Percentiles rank a stretch among this genome's conserved stretches.
These are phyloP conservation scores for Trifolium dubium DNA, from an alignment of 306 rosid genomes.

Conservation along the genomic window DNA sequence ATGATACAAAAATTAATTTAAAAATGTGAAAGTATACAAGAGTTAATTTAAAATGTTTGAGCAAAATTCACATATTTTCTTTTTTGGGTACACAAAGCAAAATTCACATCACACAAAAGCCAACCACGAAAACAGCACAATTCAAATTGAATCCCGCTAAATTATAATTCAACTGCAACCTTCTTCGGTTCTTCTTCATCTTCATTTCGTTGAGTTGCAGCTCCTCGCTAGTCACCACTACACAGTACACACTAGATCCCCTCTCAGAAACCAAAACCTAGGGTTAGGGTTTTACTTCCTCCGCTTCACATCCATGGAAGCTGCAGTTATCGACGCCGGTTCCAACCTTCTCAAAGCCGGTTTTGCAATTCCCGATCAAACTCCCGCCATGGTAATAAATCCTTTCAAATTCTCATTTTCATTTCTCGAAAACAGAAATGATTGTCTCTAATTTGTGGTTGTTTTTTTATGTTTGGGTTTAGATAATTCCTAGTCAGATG, in stretches of 20 bases:
- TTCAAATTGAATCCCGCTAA: conserved; percentile 50
- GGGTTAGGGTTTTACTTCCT: conserved; percentile 51
- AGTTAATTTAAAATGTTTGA: no score
- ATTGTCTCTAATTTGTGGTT: conserved; percentile 26
- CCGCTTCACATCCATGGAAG: conserved; percentile 63
- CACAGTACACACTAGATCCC: neutral
- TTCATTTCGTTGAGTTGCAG: neutral
- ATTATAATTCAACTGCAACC: conserved; percentile 10
- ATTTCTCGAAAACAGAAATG: conserved; percentile 8
- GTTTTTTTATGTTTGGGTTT: conserved; percentile 8
- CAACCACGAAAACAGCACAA: conserved; percentile 1
- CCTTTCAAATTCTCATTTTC: conserved; percentile 1
- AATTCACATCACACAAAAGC: no score
- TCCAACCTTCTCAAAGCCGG: conserved; percentile 94
- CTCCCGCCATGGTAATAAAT: conserved; percentile 75
- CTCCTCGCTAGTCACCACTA: neutral
- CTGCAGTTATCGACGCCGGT: conserved; percentile 86
- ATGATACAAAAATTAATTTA: no score
- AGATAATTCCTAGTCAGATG: conserved; percentile 96
- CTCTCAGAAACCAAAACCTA: conserved; percentile 31
- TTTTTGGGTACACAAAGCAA: no score
- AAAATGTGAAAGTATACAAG: no score
- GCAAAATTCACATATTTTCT: no score
- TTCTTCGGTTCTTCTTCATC: conserved; percentile 5
- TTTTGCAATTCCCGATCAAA: conserved; percentile 92